Evolutionary conservation across 768 basidiomycete genomes (phyloP), one percentile per base, ranked within the genome.

Genomic region (Trametes cubensis): DNA sequence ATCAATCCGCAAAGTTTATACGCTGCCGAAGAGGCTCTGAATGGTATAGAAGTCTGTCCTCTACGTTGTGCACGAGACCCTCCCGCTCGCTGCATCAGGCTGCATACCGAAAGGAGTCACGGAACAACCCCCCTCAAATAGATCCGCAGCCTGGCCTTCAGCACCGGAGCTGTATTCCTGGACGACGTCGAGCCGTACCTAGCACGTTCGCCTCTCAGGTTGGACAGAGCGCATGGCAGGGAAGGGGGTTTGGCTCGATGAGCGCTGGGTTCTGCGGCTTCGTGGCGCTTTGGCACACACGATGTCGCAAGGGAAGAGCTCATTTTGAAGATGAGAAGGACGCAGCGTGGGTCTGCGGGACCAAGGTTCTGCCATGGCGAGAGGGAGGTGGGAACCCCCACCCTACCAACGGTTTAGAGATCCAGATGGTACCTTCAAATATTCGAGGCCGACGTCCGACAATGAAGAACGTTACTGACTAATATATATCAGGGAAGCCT

Each of bases 141-240:
- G 25, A 42, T 55, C 48, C 21, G 53, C 28, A 25, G 20, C 47
- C 34, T 39, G 21, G n/a, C n/a, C n/a, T n/a, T n/a, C n/a, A 44
- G 47, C 4, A 8, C 3, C 10, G 21, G 5, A 17, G 34, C 34
- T 10, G 4, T 34, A 34, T 34, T 34, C 34, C 34, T 34, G 34
- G 34, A 34, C 34, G 34, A 34, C 34, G 34, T 11, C 34, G 13
- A 25, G 17, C 14, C 20, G 58, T 59, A 14, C 58, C 58, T 59
- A 17, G 58, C 58, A 59, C 58, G 58, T 59, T 59, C 58, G 58
- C 58, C n/a, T 10, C 25, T n/a, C 3, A n/a, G 1, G 49, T 21
- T 42, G 21, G 41, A 8, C 6, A 11, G 28, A n/a, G 13, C 26
- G 7, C 7, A 6, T 20, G 34, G n/a, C 26, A 59, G 26, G 20